Percentiles rank a stretch among this genome's conserved stretches.
phyloP scores from a whole-genome alignment of 805 yeast species.

The Barnettozyma vustinii region DNA sequence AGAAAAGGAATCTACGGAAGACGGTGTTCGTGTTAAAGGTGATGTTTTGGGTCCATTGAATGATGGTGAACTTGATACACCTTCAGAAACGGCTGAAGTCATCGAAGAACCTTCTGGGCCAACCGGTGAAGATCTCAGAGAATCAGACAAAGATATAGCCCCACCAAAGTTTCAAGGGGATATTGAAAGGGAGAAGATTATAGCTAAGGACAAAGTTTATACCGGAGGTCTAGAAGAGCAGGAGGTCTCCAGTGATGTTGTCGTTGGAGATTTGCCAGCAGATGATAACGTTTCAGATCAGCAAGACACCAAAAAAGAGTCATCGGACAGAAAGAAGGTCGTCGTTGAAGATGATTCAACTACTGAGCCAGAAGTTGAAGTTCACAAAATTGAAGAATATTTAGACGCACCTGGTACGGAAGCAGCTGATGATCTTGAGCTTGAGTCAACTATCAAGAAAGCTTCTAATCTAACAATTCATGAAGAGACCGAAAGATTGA shows the following conservation, averaged over 20 bases:
- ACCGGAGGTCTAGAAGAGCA: background rate
- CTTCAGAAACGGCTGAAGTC: background rate
- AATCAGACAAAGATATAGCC: background rate
- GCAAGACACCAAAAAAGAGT: background rate
- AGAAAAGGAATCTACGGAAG: background rate
- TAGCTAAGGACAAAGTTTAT: background rate
- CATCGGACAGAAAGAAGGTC: background rate
- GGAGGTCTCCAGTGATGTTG: background rate
- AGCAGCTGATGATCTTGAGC: background rate
- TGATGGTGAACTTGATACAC: background rate
- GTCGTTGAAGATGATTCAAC: background rate
- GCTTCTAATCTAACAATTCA: background rate
- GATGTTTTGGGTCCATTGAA: background rate
- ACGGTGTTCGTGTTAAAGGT: background rate
- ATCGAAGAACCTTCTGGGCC: background rate
- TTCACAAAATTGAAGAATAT: background rate
- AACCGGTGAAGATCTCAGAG: background rate
- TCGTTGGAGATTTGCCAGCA: background rate
- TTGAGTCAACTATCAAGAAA: background rate
- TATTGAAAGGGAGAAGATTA: background rate
- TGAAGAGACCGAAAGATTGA: slow-evolving; percentile 22
- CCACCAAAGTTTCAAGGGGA: background rate
- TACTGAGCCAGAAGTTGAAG: background rate
- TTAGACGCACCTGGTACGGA: background rate
- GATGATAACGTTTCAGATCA: too few species aligned